A percentile compares a stretch with the other conserved stretches of the same genome.
Conservation (phyloP, 2,329 filamentous ascomycete species). For the Nannizzia gypsea region DNA sequence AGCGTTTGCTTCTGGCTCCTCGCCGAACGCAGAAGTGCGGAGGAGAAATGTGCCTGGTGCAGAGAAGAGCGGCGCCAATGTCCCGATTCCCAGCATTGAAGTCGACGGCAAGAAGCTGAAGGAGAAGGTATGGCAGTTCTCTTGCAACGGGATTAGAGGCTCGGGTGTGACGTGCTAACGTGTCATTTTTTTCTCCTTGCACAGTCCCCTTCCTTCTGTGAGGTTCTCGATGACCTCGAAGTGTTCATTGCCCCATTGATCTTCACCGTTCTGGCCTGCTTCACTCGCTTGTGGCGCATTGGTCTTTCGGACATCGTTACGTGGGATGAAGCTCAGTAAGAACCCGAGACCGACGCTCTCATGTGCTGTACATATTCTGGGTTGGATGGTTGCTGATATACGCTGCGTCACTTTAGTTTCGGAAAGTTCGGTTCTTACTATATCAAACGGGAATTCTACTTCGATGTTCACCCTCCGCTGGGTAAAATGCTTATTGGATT, state of each 20-base stretch:
- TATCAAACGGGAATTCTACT: conserved; percentile 98
- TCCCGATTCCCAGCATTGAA: conserved; percentile 15
- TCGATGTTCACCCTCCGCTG: conserved; percentile 88
- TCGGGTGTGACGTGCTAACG: neutral
- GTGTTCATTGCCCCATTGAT: conserved; percentile 52
- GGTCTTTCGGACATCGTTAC: conserved; percentile 59
- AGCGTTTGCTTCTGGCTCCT: conserved; percentile 26
- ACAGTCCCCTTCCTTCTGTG: conserved; percentile 19
- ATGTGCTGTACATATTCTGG: neutral
- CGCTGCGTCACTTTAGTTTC: conserved; percentile 24
- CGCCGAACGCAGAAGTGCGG: conserved; percentile 27
- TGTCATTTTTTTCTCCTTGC: neutral
- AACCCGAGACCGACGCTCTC: conserved; percentile 6
- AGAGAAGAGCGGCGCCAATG: conserved; percentile 19
- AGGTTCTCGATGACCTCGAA: conserved; percentile 46
- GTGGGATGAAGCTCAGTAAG: conserved; percentile 66
- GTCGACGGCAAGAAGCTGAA: conserved; percentile 27
- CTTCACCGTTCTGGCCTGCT: conserved; percentile 52
- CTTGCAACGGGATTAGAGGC: neutral
- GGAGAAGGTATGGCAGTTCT: conserved; percentile 23
- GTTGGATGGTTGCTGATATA: neutral
- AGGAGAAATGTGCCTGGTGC: conserved; percentile 32
- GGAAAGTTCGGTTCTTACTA: conserved; percentile 96
- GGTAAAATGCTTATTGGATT: conserved; percentile 98
- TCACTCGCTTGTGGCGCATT: conserved; percentile 57